A percentile compares a stretch with the other conserved stretches of the same genome.
These are phyloP conservation scores for Ascochyta pisi DNA, from an alignment of 2,329 filamentous ascomycete species.

Conservation along the genomic window DNA sequence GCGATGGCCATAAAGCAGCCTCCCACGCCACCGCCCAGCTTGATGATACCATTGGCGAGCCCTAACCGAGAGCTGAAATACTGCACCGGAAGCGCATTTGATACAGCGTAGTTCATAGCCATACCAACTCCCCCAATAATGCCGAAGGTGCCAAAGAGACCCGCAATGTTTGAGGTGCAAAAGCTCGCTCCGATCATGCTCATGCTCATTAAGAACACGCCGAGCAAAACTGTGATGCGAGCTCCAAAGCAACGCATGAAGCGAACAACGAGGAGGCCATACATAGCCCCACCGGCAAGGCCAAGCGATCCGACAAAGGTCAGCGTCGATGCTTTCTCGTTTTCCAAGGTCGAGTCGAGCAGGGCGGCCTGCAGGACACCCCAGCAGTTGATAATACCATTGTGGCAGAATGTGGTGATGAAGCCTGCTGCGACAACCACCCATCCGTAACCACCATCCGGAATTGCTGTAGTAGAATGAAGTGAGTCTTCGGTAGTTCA, in stretches of 20 bases:
- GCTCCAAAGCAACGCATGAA: constrained; percentile 60
- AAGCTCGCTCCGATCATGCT: constrained; percentile 60
- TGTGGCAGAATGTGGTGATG: constrained; percentile 58
- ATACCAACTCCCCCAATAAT: constrained; percentile 56
- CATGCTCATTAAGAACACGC: constrained; percentile 59
- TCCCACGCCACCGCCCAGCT: constrained; percentile 38
- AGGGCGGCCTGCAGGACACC: constrained; percentile 66
- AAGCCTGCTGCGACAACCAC: constrained; percentile 60
- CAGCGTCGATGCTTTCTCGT: constrained; percentile 57
- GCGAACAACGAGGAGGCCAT: constrained; percentile 61
- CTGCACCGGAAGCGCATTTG: constrained; percentile 32
- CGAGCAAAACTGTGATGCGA: constrained; percentile 55
- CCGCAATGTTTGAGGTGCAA: constrained; percentile 36
- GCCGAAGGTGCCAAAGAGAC: constrained; percentile 57
- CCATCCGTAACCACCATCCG: constrained; percentile 66
- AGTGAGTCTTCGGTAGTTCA: constrained; percentile 9
- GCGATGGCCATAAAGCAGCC: constrained; percentile 33
- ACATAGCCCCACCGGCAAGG: constrained; percentile 58
- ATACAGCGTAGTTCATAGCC: constrained; percentile 32
- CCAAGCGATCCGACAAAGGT: constrained; percentile 66
- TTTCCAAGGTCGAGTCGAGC: constrained; percentile 55
- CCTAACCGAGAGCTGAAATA: constrained; percentile 37
- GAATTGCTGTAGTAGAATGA: constrained; percentile 36
- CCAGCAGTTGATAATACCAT: constrained; percentile 65
- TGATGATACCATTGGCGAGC: constrained; percentile 39